These are phyloP conservation scores for Gynostemma pentaphyllum DNA, from an alignment of 306 rosid genomes.

Conservation along the genomic window DNA sequence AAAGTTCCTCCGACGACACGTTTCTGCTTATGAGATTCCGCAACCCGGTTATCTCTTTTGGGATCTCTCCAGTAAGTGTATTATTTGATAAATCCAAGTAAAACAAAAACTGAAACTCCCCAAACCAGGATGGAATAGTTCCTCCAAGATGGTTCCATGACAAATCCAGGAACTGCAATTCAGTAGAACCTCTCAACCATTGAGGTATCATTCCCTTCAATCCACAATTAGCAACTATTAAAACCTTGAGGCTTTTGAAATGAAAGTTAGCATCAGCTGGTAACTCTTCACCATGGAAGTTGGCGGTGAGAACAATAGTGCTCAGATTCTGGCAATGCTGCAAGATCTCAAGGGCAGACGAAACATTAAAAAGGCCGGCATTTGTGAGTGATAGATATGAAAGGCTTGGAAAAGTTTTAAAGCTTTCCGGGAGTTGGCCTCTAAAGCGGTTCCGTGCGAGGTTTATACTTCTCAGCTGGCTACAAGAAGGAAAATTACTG, in stretches of 20 bases:
- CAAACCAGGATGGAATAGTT: slow-evolving; percentile 28
- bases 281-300: slow-evolving; percentile 25
- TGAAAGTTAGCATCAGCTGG: slow-evolving; percentile 8
- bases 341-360: slow-evolving; percentile 18
- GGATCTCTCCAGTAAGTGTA: slow-evolving; percentile 23
- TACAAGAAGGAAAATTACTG: slow-evolving; percentile 19
- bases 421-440: slow-evolving; percentile 15
- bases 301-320: slow-evolving; percentile 10
- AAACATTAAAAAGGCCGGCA: slow-evolving; percentile 14
- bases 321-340: slow-evolving; percentile 29
- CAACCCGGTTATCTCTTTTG: slow-evolving; percentile 10
- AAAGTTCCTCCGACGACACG: background rate
- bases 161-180: slow-evolving; percentile 31
- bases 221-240: slow-evolving; percentile 16
- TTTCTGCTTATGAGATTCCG: background rate
- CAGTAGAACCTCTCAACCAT: slow-evolving; percentile 30
- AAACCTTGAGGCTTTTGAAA: slow-evolving; percentile 23
- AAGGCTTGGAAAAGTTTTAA: slow-evolving; percentile 16
- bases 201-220: slow-evolving; percentile 36
- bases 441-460: slow-evolving; percentile 19
- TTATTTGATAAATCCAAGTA: slow-evolving; percentile 30
- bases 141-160: slow-evolving; percentile 34
- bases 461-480: slow-evolving; percentile 11
- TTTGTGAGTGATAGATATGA: slow-evolving; percentile 19
- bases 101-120: slow-evolving; percentile 8